phyloP scores from a whole-genome alignment of 768 basidiomycete species.

The Suillus clintonianus region DNA sequence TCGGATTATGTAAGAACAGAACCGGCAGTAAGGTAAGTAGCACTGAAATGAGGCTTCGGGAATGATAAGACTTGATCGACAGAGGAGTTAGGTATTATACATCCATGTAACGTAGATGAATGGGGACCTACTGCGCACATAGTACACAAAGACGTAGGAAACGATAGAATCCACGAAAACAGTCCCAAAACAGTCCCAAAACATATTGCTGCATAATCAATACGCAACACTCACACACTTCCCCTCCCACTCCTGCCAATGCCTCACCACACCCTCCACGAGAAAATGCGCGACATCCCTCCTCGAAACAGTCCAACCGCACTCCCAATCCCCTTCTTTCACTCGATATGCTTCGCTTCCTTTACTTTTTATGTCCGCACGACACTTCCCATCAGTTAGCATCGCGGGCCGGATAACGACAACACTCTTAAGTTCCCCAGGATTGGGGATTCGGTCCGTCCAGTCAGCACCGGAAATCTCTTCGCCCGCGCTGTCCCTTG shows the following conservation, averaged over 20 bases:
- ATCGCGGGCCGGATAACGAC: slow-evolving; percentile 59
- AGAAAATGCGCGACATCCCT: too few relatives aligned
- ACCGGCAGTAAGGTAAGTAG: neutral
- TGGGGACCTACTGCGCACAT: too few relatives aligned
- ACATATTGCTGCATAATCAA: slow-evolving; percentile 28
- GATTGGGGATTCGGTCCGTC: too few relatives aligned
- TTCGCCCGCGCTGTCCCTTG: too few relatives aligned
- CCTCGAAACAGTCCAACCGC: slow-evolving; percentile 55
- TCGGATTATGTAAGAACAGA: too few relatives aligned
- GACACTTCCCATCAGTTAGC: slow-evolving; percentile 58
- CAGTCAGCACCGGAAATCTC: too few relatives aligned
- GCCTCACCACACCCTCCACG: slow-evolving; percentile 41
- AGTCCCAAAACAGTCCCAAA: neutral
- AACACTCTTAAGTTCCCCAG: slow-evolving; percentile 43
- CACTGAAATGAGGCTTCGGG: neutral
- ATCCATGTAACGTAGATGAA: neutral
- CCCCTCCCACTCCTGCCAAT: slow-evolving; percentile 58
- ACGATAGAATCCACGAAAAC: neutral
- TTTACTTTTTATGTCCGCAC: slow-evolving; percentile 24
- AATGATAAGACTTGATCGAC: neutral
- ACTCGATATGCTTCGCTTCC: slow-evolving; percentile 40
- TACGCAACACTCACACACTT: slow-evolving; percentile 53
- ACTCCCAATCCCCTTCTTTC: slow-evolving; percentile 39
- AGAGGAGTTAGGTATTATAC: neutral
- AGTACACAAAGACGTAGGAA: neutral